A percentile compares a stretch with the other conserved stretches of the same genome.
Evolutionary conservation across 2,329 filamentous ascomycete species (phyloP).

Genomic region (Aspergillus caelatus): DNA sequence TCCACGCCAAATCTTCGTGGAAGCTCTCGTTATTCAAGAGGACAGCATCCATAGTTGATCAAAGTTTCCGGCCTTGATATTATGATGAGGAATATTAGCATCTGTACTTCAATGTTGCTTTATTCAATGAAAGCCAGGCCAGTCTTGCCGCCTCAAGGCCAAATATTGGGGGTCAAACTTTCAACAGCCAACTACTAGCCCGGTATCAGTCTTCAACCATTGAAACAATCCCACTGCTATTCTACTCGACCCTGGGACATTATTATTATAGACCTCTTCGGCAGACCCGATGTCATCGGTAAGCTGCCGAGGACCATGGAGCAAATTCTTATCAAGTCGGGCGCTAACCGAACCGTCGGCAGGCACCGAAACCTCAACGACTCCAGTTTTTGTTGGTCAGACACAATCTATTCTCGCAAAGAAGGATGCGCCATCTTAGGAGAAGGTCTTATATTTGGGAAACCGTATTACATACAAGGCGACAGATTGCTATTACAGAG

Average conservation of each 20-base stretch:
- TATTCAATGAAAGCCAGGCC: too few relatives aligned
- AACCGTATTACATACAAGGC: not conserved
- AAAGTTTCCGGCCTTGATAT: not conserved
- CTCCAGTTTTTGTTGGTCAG: not conserved
- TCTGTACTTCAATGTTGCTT: too few relatives aligned
- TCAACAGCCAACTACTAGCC: too few relatives aligned
- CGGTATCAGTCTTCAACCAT: too few relatives aligned
- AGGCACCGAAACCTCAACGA: not conserved
- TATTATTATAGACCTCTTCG: not conserved
- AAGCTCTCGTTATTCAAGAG: not conserved
- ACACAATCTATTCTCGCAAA: not conserved
- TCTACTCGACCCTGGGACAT: not conserved
- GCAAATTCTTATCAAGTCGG: not conserved
- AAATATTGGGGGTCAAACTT: too few relatives aligned
- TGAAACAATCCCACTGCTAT: too few relatives aligned
- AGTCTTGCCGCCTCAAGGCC: too few relatives aligned
- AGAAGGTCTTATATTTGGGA: not conserved
- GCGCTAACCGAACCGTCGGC: not conserved
- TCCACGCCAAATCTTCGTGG: not conserved
- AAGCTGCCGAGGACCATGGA: not conserved
- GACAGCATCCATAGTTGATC: not conserved
- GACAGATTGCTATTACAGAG: not conserved
- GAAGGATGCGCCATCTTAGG: not conserved
- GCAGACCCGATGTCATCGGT: not conserved
- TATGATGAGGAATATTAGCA: too few relatives aligned